Conservation (phyloP, 768 basidiomycete species). For the Lactarius sanguifluus region DNA sequence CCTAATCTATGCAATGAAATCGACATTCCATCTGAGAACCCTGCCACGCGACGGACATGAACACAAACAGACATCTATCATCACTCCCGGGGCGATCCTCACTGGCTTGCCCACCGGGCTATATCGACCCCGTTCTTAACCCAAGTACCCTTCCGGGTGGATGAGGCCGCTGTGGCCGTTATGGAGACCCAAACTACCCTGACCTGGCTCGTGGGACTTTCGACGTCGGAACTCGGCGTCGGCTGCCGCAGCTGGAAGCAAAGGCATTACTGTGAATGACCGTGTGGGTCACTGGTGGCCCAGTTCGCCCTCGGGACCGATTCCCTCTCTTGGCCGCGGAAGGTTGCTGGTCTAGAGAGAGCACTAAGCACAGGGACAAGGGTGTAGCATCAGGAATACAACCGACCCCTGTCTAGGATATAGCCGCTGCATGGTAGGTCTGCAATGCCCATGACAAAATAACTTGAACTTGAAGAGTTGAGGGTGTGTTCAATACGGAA, state of each 20-base stretch:
- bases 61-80: no score
- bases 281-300: not conserved
- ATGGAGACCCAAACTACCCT: not conserved
- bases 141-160: not conserved
- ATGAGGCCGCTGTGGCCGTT: not conserved
- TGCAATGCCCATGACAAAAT: not conserved
- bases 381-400: not conserved
- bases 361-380: not conserved
- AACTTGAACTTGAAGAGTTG: not conserved
- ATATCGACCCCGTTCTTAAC: no score
- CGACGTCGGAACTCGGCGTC: not conserved
- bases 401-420: not conserved
- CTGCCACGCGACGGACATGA: no score
- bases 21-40: no score
- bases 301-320: not conserved
- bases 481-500: no score
- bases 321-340: not conserved
- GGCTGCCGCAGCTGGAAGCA: not conserved
- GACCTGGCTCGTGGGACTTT: not conserved
- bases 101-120: no score
- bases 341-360: not conserved
- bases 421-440: not conserved
- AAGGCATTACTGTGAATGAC: not conserved
- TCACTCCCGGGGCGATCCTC: no score
- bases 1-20: no score